These are phyloP conservation scores for Cerioporus squamosus DNA, from an alignment of 1,284 basidiomycete species.

Conservation along the genomic window DNA sequence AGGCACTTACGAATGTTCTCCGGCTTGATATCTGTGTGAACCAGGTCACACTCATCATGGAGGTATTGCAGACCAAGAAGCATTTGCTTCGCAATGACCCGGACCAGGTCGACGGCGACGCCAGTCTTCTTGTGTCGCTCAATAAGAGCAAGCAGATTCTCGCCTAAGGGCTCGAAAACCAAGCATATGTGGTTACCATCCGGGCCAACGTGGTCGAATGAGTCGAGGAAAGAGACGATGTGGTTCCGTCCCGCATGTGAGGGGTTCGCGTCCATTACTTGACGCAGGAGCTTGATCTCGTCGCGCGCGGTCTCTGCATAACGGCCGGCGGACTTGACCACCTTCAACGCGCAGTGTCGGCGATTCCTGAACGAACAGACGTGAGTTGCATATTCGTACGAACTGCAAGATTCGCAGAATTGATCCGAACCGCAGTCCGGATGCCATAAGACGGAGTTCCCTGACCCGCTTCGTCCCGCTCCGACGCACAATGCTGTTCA, in stretches of 20 bases:
- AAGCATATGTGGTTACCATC: constrained; percentile 86
- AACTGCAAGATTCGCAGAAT: neutral
- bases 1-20: constrained; percentile 83
- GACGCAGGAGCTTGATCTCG: constrained; percentile 87
- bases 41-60: constrained; percentile 87
- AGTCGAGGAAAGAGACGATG: constrained; percentile 88
- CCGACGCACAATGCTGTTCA: neutral
- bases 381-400: constrained; percentile 1
- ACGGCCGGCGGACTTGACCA: constrained; percentile 87
- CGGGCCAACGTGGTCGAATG: constrained; percentile 70
- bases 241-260: constrained; percentile 70
- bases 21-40: constrained; percentile 90
- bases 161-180: constrained; percentile 90
- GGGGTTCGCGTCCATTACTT: constrained; percentile 75
- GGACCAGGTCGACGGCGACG: constrained; percentile 80
- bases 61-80: constrained; percentile 90
- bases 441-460: no score
- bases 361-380: constrained; percentile 48
- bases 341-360: constrained; percentile 87
- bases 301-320: constrained; percentile 90
- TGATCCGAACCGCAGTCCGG: neutral
- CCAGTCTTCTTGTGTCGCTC: constrained; percentile 88
- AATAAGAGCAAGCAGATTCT: constrained; percentile 84
- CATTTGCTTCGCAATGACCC: constrained; percentile 82
- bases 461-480: neutral